Evolutionary conservation across 192 early-diverging fungal species (phyloP).

Genomic region (Haplosporangium gracile): DNA sequence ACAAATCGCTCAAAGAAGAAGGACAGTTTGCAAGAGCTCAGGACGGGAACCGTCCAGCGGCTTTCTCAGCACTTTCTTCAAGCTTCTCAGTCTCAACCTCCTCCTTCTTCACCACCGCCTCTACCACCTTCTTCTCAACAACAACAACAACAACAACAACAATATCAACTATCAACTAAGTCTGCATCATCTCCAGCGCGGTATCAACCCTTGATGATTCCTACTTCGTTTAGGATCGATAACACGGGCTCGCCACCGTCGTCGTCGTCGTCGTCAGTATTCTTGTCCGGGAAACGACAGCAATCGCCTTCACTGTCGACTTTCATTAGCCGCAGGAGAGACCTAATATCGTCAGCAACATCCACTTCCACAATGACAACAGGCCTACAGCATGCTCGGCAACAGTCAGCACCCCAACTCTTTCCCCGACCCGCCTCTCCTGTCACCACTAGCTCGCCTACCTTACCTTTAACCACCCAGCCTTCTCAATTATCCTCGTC

Average conservation of each 20-base stretch:
- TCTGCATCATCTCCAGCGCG: constrained; percentile 25
- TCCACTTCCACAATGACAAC: neutral
- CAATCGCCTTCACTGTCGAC: constrained; percentile 6
- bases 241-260: neutral
- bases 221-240: constrained; percentile 20
- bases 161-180: neutral
- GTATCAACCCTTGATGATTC: constrained; percentile 33
- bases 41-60: constrained; percentile 41
- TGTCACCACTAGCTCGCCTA: neutral
- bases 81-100: constrained; percentile 14
- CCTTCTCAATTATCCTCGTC: constrained; percentile 2
- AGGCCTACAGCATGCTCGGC: constrained; percentile 21
- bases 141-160: neutral
- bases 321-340: neutral
- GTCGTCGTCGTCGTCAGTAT: neutral
- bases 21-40: constrained; percentile 36
- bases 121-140: neutral
- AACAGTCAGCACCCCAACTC: constrained; percentile 39
- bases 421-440: constrained; percentile 28
- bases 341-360: constrained; percentile 5
- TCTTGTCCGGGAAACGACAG: neutral
- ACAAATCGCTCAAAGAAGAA: constrained; percentile 35
- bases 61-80: constrained; percentile 50
- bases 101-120: neutral
- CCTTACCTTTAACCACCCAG: neutral